phyloP scores from a whole-genome alignment of 306 rosid species.

The Pyrus bretschneideri region DNA sequence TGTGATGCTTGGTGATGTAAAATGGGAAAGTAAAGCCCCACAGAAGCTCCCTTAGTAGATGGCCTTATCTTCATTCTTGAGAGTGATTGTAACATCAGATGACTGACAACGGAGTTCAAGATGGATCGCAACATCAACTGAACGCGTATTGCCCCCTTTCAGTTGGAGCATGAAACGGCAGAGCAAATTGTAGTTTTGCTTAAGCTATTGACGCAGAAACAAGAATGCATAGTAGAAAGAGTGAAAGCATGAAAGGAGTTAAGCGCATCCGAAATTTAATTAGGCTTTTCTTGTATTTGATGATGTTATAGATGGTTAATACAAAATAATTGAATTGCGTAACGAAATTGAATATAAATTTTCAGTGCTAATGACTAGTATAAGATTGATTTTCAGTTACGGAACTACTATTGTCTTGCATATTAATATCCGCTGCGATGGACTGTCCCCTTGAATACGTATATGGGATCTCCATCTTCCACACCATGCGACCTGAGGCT shows the following conservation, averaged over 20 bases:
- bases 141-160: background rate
- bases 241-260: too few relatives aligned
- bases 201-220: background rate
- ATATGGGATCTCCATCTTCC: too few relatives aligned
- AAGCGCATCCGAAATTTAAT: too few relatives aligned
- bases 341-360: too few relatives aligned
- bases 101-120: constrained; percentile 34
- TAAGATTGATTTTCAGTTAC: background rate
- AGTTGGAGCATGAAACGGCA: background rate
- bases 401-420: background rate
- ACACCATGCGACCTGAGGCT: too few relatives aligned
- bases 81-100: constrained; percentile 11
- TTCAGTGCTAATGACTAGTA: background rate
- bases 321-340: background rate
- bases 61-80: constrained; percentile 32
- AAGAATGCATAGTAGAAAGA: background rate
- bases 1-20: constrained; percentile 29
- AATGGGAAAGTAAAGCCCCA: constrained; percentile 41
- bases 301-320: too few relatives aligned
- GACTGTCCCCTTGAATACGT: too few relatives aligned
- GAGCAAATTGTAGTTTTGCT: background rate
- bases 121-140: constrained; percentile 32
- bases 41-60: constrained; percentile 40
- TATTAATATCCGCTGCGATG: too few relatives aligned
- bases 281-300: too few relatives aligned